Percentiles rank a stretch among this genome's conserved stretches.
Conservation (phyloP, 1,284 basidiomycete species). For the Moniliella sp. region DNA sequence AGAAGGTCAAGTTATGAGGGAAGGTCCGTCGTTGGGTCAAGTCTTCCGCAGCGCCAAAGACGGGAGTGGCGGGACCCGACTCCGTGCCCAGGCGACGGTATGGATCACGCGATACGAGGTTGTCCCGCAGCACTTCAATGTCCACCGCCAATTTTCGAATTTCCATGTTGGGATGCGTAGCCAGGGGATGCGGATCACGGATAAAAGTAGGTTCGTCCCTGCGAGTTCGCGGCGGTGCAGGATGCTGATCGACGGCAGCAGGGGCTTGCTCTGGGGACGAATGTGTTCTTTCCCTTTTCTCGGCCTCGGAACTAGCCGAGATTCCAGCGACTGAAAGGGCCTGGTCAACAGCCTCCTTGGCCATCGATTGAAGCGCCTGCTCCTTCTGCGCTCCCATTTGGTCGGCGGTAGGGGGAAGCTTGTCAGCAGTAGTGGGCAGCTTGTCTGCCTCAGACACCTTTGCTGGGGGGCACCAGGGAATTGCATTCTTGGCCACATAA, state of each 20-base stretch:
- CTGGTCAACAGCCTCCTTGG: neutral
- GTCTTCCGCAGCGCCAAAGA: too few species aligned
- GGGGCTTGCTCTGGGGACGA: neutral
- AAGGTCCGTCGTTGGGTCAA: slow-evolving; percentile 53
- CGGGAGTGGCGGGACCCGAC: too few species aligned
- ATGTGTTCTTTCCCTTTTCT: neutral
- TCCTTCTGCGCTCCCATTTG: too few species aligned
- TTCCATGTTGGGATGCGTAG: slow-evolving; percentile 50
- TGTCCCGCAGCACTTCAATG: slow-evolving; percentile 54
- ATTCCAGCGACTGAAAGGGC: slow-evolving; percentile 1
- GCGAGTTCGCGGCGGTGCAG: neutral
- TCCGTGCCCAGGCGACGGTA: too few species aligned
- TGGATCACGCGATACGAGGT: slow-evolving; percentile 47
- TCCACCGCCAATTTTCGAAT: slow-evolving; percentile 51
- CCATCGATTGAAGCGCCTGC: neutral
- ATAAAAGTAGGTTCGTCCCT: slow-evolving; percentile 3
- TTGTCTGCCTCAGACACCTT: too few species aligned
- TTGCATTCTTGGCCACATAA: too few species aligned
- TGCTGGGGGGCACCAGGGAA: too few species aligned
- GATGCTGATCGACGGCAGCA: neutral
- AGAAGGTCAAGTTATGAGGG: slow-evolving; percentile 64
- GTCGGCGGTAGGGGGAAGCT: too few species aligned
- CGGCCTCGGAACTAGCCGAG: neutral
- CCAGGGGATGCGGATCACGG: slow-evolving; percentile 42
- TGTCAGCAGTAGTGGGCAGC: too few species aligned